Evolutionary conservation across 2,329 filamentous ascomycete genomes (phyloP), one percentile per base, ranked within the genome.

Genomic region (Hypoxylon sp.): DNA sequence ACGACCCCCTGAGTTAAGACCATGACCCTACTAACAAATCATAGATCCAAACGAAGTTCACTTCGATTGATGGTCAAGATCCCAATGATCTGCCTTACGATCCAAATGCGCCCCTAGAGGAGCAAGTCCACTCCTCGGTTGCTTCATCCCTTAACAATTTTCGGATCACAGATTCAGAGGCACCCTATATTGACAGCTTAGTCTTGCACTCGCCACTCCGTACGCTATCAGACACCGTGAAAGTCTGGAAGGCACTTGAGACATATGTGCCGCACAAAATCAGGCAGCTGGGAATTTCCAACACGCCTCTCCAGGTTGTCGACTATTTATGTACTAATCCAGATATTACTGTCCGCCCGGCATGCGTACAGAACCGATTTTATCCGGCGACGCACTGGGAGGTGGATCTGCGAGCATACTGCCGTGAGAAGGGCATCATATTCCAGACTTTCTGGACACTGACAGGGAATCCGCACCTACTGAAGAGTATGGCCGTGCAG

Each of bases 31-130:
- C 72, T 73, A 50, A 66, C 60, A 29, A 50, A 58, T 48, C 39
- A 17, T 59, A 91, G 88, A 83, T 94, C 48, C 93, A 97, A 85
- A 94, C 93, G n/a, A 96, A 95, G 78, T 96, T 91, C 81, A 93
- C 91, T 1, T 85, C 90, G 0, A 78, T 88, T 3, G 79, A 79
- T 15, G 89, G 88, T 24, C 92, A 94, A 77, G 87, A 90, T 74
- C 81, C 81, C 1, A 74, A 79, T 21, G 79, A 88, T 53, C 83
- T 89, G 79, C 91, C 91, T 0, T 93, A 93, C 78, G 83, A 90
- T 73, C 78, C 86, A 1, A 76, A 82, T 1, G 83, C 85, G 10
- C 83, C 89, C 1, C 79, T 94, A 27, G 82, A 82, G 13, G 84
- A 90, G 17, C 91, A 94, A 78, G 86, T 94, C 17, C 85, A 86